Conservation (phyloP, 1,139 yeast species). For the Hyphopichia fennica region DNA sequence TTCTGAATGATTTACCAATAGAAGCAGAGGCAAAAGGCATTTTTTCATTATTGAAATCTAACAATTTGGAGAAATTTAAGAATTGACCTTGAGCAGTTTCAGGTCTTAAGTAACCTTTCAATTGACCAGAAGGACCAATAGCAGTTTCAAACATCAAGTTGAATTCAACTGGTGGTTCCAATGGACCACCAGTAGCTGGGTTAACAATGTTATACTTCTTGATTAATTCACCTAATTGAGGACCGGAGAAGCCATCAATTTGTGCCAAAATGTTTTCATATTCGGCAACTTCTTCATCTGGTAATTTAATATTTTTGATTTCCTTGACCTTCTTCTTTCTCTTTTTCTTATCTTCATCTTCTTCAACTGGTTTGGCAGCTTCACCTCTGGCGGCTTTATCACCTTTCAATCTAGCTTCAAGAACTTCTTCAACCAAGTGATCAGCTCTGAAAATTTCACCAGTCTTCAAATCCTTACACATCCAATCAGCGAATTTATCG, state of each 20-base stretch:
- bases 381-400: slow-evolving; percentile 94
- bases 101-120: slow-evolving; percentile 95
- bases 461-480: slow-evolving; percentile 93
- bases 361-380: slow-evolving; percentile 50
- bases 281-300: slow-evolving; percentile 73
- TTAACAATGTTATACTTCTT: slow-evolving; percentile 77
- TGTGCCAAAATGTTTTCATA: slow-evolving; percentile 85
- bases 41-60: slow-evolving; percentile 91
- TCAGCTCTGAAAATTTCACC: slow-evolving; percentile 99
- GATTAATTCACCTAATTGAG: slow-evolving; percentile 87
- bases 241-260: slow-evolving; percentile 95
- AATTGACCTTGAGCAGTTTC: slow-evolving; percentile 99
- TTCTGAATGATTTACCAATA: slow-evolving; percentile 97
- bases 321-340: slow-evolving; percentile 94
- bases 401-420: slow-evolving; percentile 94
- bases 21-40: slow-evolving; percentile 99
- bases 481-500: slow-evolving; percentile 98
- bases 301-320: slow-evolving; percentile 83
- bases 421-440: slow-evolving; percentile 95
- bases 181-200: slow-evolving; percentile 84
- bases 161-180: slow-evolving; percentile 92
- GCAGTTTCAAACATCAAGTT: slow-evolving; percentile 99
- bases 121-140: slow-evolving; percentile 96
- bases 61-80: slow-evolving; percentile 87
- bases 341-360: slow-evolving; percentile 73